Percentiles rank a stretch among this genome's conserved stretches.
These are phyloP conservation scores for Paxillus rubicundulus DNA, from an alignment of 768 basidiomycete species.

Conservation along the genomic window DNA sequence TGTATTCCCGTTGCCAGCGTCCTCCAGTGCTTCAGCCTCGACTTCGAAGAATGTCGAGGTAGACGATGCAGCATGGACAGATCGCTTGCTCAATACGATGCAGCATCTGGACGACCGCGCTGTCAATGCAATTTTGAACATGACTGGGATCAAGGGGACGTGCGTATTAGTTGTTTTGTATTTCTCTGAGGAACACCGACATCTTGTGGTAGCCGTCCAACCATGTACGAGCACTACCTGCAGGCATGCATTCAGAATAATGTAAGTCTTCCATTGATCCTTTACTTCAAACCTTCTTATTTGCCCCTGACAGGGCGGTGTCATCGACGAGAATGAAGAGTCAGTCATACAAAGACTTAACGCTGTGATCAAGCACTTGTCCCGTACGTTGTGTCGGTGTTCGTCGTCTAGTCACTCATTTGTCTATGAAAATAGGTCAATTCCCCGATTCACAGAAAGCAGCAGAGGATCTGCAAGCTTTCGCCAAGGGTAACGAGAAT, in stretches of 20 bases:
- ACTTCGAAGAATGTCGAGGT: constrained; percentile 49
- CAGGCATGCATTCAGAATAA: constrained; percentile 79
- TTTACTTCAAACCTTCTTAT: neutral
- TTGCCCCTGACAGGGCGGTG: constrained; percentile 64
- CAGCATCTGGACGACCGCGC: constrained; percentile 60
- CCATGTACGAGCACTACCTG: constrained; percentile 66
- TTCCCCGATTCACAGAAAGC: constrained; percentile 75
- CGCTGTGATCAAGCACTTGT: constrained; percentile 51
- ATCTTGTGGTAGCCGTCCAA: constrained; percentile 55
- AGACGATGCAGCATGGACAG: constrained; percentile 85
- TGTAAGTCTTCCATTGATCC: constrained; percentile 45
- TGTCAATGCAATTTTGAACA: constrained; percentile 51
- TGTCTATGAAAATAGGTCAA: constrained; percentile 32
- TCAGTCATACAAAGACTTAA: constrained; percentile 54
- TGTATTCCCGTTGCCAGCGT: constrained; percentile 74
- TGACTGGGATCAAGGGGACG: constrained; percentile 65
- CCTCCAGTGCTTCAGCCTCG: constrained; percentile 36
- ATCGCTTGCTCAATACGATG: constrained; percentile 74
- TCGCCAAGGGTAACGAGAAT: constrained; percentile 84
- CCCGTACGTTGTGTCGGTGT: constrained; percentile 45
- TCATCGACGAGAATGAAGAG: constrained; percentile 84
- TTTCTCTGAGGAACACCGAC: neutral
- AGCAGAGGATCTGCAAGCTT: constrained; percentile 71
- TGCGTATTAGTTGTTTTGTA: constrained; percentile 36
- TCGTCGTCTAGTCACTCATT: neutral